These are phyloP conservation scores for Talaromyces sp. DNA, from an alignment of 2,329 filamentous ascomycete species.

Conservation along the genomic window DNA sequence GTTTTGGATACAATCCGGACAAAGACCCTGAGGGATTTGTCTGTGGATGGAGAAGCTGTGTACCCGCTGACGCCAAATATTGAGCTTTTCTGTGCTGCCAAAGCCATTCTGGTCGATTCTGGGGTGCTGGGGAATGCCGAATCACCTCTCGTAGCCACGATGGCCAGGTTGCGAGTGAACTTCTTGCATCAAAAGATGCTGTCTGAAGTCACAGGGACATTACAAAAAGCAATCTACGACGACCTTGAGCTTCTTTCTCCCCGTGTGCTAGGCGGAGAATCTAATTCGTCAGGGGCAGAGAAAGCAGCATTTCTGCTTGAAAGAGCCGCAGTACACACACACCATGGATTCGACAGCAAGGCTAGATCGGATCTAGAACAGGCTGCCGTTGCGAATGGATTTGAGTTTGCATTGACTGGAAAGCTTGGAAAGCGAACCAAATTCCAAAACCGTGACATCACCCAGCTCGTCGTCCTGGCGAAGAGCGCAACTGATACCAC, in stretches of 20 bases:
- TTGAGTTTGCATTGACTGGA: conserved; percentile 79
- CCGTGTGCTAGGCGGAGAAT: conserved; percentile 22
- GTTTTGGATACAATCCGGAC: conserved; percentile 46
- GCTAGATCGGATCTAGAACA: conserved; percentile 66
- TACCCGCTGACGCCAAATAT: conserved; percentile 81
- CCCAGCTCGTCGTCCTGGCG: conserved; percentile 86
- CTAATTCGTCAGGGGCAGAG: conserved; percentile 38
- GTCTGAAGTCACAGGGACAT: conserved; percentile 55
- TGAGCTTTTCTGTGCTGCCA: conserved; percentile 76
- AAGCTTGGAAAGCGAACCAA: conserved; percentile 65
- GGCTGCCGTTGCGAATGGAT: conserved; percentile 63
- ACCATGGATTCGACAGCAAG: conserved; percentile 75
- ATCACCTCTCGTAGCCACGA: conserved; percentile 43
- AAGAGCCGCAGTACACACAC: conserved; percentile 74
- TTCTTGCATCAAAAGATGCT: conserved; percentile 68
- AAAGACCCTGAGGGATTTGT: conserved; percentile 64
- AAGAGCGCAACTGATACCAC: conserved; percentile 54
- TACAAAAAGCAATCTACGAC: conserved; percentile 58
- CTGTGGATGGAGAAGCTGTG: conserved; percentile 77
- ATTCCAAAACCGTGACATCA: conserved; percentile 50
- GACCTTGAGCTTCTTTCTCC: conserved; percentile 53
- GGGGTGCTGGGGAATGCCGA: conserved; percentile 37
- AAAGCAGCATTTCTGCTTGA: conserved; percentile 73
- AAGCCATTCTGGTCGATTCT: conserved; percentile 52
- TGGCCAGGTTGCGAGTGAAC: conserved; percentile 66